Base-by-base conservation (phyloP, 2,329 filamentous ascomycete species). In the Colletotrichum australisinense region DNA sequence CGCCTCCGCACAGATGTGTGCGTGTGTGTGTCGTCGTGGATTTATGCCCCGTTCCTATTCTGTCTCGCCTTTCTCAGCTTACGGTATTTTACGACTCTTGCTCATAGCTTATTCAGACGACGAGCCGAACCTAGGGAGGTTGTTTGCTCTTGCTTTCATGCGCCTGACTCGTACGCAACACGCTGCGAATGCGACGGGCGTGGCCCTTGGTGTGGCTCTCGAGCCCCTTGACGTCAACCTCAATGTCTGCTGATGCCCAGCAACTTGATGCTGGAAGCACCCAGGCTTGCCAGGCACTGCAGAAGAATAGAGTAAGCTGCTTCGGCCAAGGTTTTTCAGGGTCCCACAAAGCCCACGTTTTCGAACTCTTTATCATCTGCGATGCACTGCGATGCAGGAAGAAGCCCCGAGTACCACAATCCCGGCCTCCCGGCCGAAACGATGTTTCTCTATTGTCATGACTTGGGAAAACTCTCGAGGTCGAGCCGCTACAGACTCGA, bases 31-130 rank as follows among this genome's bases (percentile, higher is more conserved):
- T 32, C 30, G 30, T 60, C 55, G 49, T 62, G 42, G 28, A 14
- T 7, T 56, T 49, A 59, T 60, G 68, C 42, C 64, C 56, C 30
- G 35, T 60, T 24, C 60, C 60, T 52, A 55, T 55, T 28, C 38
- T 26, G 56, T n/a, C 46, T 57, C 35, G 19, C 12, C 46, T 46
- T 26, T 52, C 35, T 30, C 38, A 19, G 22, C 46, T 38, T 55
- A 52, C 42, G n/a, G 11, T 46, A 55, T 46, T 12, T 22, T 30
- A 46, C n/a, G 35, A 24, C 19, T 35, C 55, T 46, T 65, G 30
- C 60, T 55, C n/a, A 38, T 49, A 62, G 67, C 70, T 60, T 65
- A 56, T 70, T 70, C 67, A 60, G 67, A 73, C 70, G 70, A 65
- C 70, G 67, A 35, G 42, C 59, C 14, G 42, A 30, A 22, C 26